Evolutionary conservation across 148 eudicot species (phyloP).

Genomic region (Vaccinium darrowii): DNA sequence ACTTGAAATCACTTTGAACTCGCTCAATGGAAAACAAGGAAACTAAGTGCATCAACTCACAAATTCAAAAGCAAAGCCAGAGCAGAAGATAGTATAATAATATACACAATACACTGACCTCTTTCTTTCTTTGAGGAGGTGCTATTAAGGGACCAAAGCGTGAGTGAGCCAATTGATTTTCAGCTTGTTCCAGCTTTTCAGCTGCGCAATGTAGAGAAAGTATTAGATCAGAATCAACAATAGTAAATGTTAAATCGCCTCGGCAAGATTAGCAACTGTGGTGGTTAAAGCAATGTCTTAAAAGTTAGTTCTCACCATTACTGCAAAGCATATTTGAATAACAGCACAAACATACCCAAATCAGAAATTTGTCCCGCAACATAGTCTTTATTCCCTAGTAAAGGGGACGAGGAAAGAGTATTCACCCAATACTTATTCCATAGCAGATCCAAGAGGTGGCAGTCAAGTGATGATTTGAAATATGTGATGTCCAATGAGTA

Average conservation of each 20-base stretch:
- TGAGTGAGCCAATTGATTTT: conserved; percentile 76
- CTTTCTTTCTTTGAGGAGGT: conserved; percentile 84
- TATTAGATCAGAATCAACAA: conserved; percentile 11
- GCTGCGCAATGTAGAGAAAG: conserved; percentile 45
- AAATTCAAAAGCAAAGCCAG: conserved; percentile 8
- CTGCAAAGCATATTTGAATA: background rate
- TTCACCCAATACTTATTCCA: conserved; percentile 99
- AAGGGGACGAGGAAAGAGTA: conserved; percentile 93
- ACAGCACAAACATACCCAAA: conserved; percentile 46
- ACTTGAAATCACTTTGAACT: background rate
- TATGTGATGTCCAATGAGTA: conserved; percentile 91
- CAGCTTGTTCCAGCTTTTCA: conserved; percentile 97
- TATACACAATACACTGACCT: conserved; percentile 44
- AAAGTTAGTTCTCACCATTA: background rate
- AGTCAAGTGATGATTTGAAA: conserved; percentile 96
- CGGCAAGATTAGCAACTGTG: background rate
- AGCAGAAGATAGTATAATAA: background rate
- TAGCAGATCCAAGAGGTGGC: conserved; percentile 92
- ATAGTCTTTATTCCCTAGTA: conserved; percentile 90
- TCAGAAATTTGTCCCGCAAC: conserved; percentile 98
- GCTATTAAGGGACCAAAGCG: conserved; percentile 69
- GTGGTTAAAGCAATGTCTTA: background rate
- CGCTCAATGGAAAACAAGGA: background rate
- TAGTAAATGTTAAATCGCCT: too few species aligned
- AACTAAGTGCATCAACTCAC: background rate